Conservation (phyloP, 768 basidiomycete genomes). For the Gyrodon lividus region DNA sequence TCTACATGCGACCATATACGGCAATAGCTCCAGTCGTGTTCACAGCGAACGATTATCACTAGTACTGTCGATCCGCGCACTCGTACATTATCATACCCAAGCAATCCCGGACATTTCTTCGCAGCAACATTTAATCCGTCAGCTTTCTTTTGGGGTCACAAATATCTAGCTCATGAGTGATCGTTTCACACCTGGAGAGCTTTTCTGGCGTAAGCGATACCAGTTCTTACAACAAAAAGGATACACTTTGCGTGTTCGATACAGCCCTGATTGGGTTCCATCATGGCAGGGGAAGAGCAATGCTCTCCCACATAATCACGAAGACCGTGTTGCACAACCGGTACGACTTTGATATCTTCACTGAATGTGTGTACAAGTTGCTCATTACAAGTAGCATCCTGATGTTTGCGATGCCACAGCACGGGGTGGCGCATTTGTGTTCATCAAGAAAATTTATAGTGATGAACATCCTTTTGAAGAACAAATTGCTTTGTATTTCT, state of each 20-base stretch:
- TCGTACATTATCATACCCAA: no score
- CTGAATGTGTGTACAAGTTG: not conserved
- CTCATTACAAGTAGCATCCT: not conserved
- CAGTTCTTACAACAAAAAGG: slow-evolving; percentile 16
- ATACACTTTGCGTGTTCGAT: slow-evolving; percentile 25
- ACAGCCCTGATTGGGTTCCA: slow-evolving; percentile 27
- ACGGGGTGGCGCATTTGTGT: slow-evolving; percentile 1
- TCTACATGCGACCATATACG: no score
- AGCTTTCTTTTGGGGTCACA: no score
- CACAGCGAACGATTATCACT: no score
- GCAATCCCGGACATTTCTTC: no score
- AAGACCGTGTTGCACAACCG: not conserved
- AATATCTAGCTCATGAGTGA: no score
- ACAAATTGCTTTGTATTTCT: slow-evolving; percentile 1
- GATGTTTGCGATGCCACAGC: slow-evolving; percentile 11
- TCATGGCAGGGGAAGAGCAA: slow-evolving; percentile 21
- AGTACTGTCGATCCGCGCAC: no score
- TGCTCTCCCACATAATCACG: not conserved
- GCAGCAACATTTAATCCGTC: no score
- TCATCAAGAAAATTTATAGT: slow-evolving; percentile 13
- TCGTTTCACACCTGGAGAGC: no score
- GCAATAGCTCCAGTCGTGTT: no score
- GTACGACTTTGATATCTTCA: not conserved
- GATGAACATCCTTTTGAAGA: slow-evolving; percentile 1
- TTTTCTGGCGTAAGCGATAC: no score